phyloP scores from a whole-genome alignment of 768 basidiomycete genomes.

The Hirschioporus abietinus region DNA sequence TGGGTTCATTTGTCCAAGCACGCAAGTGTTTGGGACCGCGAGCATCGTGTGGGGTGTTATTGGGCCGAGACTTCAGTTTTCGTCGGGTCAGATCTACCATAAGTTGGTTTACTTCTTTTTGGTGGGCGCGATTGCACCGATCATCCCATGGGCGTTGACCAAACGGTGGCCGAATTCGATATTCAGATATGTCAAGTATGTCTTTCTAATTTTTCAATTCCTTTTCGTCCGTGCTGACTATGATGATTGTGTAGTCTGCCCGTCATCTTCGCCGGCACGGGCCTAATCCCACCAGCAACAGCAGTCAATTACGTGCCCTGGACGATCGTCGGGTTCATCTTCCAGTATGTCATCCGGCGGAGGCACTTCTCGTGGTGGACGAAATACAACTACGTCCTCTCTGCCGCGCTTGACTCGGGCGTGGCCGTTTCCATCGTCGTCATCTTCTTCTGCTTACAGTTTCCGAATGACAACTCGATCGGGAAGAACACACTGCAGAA shows the following conservation, averaged over 20 bases:
- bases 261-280: slow-evolving; percentile 23
- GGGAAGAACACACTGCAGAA: slow-evolving; percentile 25
- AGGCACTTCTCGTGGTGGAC: slow-evolving; percentile 25
- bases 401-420: slow-evolving; percentile 36
- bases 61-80: slow-evolving; percentile 33
- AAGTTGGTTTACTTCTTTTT: slow-evolving; percentile 27
- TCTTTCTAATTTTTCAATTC: neutral
- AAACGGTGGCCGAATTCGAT: slow-evolving; percentile 20
- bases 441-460: slow-evolving; percentile 22
- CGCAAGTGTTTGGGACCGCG: slow-evolving; percentile 35
- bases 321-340: slow-evolving; percentile 20
- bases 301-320: slow-evolving; percentile 21
- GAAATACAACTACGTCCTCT: slow-evolving; percentile 47
- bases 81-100: slow-evolving; percentile 30
- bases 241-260: slow-evolving; percentile 18
- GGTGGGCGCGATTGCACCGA: slow-evolving; percentile 29
- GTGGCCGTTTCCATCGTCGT: slow-evolving; percentile 11
- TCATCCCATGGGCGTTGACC: no score
- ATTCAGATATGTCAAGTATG: slow-evolving; percentile 1
- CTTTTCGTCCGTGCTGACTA: no score
- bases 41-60: slow-evolving; percentile 29
- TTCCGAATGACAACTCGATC: slow-evolving; percentile 20
- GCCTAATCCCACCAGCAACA: slow-evolving; percentile 19
- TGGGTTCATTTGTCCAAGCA: slow-evolving; percentile 30
- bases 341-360: slow-evolving; percentile 22